Percentiles rank a stretch among this genome's conserved stretches.
These are phyloP conservation scores for Amoeboaphelidium occidentale DNA, from an alignment of 371 early-diverging fungal genomes.

Conservation along the genomic window DNA sequence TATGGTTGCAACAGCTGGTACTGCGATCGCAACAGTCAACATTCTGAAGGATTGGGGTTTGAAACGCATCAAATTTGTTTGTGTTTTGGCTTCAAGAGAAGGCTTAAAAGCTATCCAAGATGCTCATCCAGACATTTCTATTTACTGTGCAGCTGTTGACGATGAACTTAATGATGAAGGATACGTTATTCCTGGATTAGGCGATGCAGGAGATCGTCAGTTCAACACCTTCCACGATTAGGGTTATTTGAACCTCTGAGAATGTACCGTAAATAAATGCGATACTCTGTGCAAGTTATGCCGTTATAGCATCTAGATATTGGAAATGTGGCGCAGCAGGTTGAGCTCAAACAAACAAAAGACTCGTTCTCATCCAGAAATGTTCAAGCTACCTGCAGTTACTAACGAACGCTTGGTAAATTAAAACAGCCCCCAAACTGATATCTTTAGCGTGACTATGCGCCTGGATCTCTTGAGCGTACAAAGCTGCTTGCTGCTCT, in stretches of 20 bases:
- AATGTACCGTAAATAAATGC: no score
- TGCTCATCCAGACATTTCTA: conserved; percentile 45
- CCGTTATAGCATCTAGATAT: no score
- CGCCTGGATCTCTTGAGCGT: neutral
- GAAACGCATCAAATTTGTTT: conserved; percentile 37
- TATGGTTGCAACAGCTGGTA: conserved; percentile 46
- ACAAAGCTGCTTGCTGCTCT: neutral
- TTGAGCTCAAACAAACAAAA: no score
- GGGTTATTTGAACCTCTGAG: neutral
- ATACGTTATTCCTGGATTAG: conserved; percentile 7
- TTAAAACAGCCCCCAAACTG: no score
- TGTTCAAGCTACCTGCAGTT: no score
- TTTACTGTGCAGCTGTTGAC: conserved; percentile 44
- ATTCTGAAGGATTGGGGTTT: conserved; percentile 60
- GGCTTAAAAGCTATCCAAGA: conserved; percentile 30
- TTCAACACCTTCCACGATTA: conserved; percentile 3
- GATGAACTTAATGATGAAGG: conserved; percentile 31
- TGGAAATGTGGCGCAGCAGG: no score
- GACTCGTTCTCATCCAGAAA: no score
- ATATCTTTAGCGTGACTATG: no score
- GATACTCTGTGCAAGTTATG: no score
- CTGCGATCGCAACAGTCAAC: conserved; percentile 50
- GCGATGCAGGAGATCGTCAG: conserved; percentile 3
- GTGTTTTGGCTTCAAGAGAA: conserved; percentile 26
- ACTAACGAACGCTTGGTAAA: no score